These are phyloP conservation scores for Pharnaceum exiguum DNA, from an alignment of 148 eudicot species.

Conservation along the genomic window DNA sequence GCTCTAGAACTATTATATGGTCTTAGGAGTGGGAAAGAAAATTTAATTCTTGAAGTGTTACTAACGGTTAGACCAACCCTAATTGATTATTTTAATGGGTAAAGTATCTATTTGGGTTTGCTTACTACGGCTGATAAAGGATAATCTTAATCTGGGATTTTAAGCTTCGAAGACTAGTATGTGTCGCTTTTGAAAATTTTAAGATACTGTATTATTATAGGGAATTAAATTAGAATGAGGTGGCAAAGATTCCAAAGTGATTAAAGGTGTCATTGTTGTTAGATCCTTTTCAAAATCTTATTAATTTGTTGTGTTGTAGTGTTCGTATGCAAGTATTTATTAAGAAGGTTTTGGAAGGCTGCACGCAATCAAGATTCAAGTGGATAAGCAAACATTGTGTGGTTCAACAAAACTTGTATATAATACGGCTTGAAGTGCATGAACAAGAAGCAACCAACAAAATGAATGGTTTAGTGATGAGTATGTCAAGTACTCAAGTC, in stretches of 20 bases:
- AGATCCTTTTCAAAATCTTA: not conserved
- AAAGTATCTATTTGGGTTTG: conserved; percentile 7
- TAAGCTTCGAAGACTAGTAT: not conserved
- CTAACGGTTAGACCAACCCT: conserved; percentile 10
- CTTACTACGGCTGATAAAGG: not conserved
- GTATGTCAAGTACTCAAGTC: too few species aligned
- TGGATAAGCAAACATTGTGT: conserved; percentile 17
- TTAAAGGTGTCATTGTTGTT: conserved; percentile 9
- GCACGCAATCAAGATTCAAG: conserved; percentile 24
- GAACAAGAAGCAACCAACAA: not conserved
- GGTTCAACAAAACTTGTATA: not conserved
- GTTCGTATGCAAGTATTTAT: too few species aligned
- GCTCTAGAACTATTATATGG: too few species aligned
- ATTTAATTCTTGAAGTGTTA: too few species aligned
- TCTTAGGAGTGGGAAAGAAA: too few species aligned
- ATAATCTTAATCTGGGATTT: not conserved
- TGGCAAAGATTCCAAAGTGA: conserved; percentile 16
- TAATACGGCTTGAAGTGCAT: not conserved
- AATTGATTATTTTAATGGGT: conserved; percentile 15
- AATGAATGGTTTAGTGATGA: conserved; percentile 1
- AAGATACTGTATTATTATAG: not conserved
- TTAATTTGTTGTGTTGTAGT: not conserved
- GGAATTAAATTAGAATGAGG: not conserved
- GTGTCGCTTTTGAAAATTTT: not conserved
- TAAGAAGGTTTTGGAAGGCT: conserved; percentile 1